Evolutionary conservation across 2,329 filamentous ascomycete genomes (phyloP).

Genomic region (Eurotiales sp.): DNA sequence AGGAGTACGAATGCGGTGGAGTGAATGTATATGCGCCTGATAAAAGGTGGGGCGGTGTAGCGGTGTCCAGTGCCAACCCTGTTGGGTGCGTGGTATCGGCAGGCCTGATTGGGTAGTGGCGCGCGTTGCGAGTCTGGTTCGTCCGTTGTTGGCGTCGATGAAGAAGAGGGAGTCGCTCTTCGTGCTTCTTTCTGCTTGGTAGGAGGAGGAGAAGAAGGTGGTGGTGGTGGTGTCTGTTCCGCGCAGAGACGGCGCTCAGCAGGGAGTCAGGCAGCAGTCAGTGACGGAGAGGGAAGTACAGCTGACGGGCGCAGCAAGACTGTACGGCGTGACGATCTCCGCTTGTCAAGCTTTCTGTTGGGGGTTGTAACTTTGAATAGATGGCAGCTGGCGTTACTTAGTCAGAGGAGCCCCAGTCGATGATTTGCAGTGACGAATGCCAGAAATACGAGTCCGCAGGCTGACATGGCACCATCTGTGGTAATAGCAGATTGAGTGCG

Average conservation of each 20-base stretch:
- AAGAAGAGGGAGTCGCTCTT: not conserved
- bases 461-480: constrained; percentile 2
- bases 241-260: no score
- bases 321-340: constrained; percentile 6
- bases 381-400: no score
- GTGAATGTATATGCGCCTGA: constrained; percentile 1
- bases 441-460: not conserved
- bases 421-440: no score
- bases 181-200: no score
- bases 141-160: not conserved
- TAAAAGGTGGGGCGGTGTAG: constrained; percentile 10
- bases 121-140: not conserved
- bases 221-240: no score
- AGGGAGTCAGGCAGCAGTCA: not conserved
- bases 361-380: no score
- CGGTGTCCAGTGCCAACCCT: constrained; percentile 13
- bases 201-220: not conserved
- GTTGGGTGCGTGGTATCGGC: no score
- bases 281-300: constrained; percentile 1
- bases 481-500: constrained; percentile 1
- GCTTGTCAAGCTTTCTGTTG: constrained; percentile 8
- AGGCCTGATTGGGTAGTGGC: not conserved
- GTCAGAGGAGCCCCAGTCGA: no score
- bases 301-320: constrained; percentile 7
- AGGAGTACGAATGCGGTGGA: not conserved